phyloP scores from a whole-genome alignment of 257 asterid species.

The Misopates orontium region DNA sequence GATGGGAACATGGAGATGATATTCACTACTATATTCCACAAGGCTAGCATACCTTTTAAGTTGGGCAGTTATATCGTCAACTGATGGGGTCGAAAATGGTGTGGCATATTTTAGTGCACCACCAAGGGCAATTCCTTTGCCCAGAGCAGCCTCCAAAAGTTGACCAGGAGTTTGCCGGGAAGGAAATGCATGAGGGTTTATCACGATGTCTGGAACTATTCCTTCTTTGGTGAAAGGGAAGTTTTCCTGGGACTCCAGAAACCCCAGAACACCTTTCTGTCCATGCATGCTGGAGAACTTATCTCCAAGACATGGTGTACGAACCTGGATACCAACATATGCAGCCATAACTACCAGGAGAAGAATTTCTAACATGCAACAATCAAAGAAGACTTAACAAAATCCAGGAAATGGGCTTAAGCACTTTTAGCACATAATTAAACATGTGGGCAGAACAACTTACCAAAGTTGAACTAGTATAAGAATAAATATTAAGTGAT shows the following conservation, averaged over 20 bases:
- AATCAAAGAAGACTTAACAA: constrained; percentile 4
- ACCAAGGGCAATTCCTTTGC: constrained; percentile 87
- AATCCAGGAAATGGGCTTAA: neutral
- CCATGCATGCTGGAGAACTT: constrained; percentile 99
- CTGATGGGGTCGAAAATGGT: constrained; percentile 77
- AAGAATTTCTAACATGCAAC: constrained; percentile 1
- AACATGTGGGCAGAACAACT: neutral
- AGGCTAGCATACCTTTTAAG: constrained; percentile 70
- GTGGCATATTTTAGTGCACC: constrained; percentile 77
- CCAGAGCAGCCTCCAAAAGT: constrained; percentile 86
- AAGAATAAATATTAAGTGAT: too few species aligned
- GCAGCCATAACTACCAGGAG: neutral
- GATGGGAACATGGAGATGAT: neutral
- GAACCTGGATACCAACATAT: constrained; percentile 59
- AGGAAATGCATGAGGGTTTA: constrained; percentile 97
- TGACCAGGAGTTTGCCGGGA: constrained; percentile 97
- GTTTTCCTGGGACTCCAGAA: constrained; percentile 86
- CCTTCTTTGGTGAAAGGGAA: constrained; percentile 87
- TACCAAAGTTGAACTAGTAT: neutral
- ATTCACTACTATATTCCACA: neutral
- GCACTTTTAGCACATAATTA: neutral
- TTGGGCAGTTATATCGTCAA: constrained; percentile 68
- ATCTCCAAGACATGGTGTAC: constrained; percentile 92
- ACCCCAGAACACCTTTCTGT: constrained; percentile 95
- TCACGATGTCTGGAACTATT: constrained; percentile 90